Evolutionary conservation across 2,329 filamentous ascomycete genomes (phyloP).

Genomic region (Colletotrichum ledebouriae): DNA sequence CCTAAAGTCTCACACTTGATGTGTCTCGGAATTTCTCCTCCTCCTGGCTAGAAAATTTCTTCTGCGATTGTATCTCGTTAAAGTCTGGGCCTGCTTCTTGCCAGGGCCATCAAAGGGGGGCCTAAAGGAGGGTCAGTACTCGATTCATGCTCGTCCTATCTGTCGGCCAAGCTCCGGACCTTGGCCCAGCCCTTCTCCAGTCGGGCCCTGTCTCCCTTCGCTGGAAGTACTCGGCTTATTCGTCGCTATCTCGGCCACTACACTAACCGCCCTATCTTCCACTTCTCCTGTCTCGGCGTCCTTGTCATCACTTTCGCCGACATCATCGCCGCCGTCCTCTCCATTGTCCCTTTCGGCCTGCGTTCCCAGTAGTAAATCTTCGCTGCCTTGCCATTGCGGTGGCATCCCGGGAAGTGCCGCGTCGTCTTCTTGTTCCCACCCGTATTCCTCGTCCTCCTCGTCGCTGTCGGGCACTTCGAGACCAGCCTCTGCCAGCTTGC

Average conservation of each 20-base stretch:
- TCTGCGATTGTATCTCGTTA: conserved; percentile 18
- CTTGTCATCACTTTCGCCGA: conserved; percentile 43
- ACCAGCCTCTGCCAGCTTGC: conserved; percentile 73
- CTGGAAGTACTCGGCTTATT: conserved; percentile 29
- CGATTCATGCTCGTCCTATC: conserved; percentile 41
- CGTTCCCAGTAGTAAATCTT: conserved; percentile 70
- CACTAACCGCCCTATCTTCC: conserved; percentile 41
- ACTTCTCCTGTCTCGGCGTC: conserved; percentile 42
- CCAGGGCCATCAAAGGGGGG: conserved; percentile 22
- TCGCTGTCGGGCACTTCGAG: conserved; percentile 73
- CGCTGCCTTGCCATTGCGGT: conserved; percentile 77
- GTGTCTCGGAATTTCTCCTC: conserved; percentile 27
- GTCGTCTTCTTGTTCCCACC: conserved; percentile 78
- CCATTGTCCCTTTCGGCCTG: conserved; percentile 52
- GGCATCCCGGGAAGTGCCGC: conserved; percentile 70
- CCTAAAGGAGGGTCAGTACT: conserved; percentile 19
- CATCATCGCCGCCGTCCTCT: conserved; percentile 27
- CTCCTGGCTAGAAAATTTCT: conserved; percentile 13
- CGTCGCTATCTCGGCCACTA: conserved; percentile 40
- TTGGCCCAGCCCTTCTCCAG: conserved; percentile 27
- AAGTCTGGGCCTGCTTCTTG: conserved; percentile 10
- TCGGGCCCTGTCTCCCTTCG: conserved; percentile 12
- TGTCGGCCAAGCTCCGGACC: conserved; percentile 40
- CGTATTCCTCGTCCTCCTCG: conserved; percentile 77
- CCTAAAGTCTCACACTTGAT: conserved; percentile 7